Base-by-base conservation (phyloP, 768 basidiomycete species). In the Russula griseocarnosa region DNA sequence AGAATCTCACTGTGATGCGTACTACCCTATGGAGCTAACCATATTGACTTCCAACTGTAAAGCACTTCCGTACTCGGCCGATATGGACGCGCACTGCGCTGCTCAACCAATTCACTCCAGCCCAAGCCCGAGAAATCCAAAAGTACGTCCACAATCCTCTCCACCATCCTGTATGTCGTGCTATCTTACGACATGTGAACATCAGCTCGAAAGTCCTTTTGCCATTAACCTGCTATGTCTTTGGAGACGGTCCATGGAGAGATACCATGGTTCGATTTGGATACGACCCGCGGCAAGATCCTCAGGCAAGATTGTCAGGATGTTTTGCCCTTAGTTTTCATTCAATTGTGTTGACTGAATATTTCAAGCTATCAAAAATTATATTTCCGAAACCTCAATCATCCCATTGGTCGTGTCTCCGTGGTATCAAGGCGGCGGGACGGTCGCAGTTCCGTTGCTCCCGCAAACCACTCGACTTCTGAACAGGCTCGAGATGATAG, bases 181-280 rank as follows among this genome's bases (percentile, higher is more conserved):
- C 22, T 16, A 38, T 32, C 62, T 63, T 24, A 60, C 61, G 18
- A 46, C 38, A 24, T 13, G 38, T 56, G 24, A 13, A 7, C 62
- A 38, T 56, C 24, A 96, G 94, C 65, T 89, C 90, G 14, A 96
- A 95, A 72, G 75, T 85, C 7, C 79, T 94, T 18, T 81, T 96
- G 20, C 88, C 94, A 3, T 75, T 90, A 6, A 84, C 89, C 4
- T 88, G 86, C 60, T 99, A 95, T 71, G 88, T 90, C 10, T 95
- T 98, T 71, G 84, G 87, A 68, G 95, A 97, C 68, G 97, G 97
- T 0, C 94, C 95, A 3, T 98, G 90, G 87, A 82, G 93, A 46
- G 95, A 98, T 69, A 90, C 90, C 16, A 81, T 94, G 55, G 81
- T 98, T 40, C 84, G 85, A 51, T 88, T 94, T 62, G 86, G 87